Evolutionary conservation across 306 rosid species (phyloP).

Genomic region (Malus fusca): DNA sequence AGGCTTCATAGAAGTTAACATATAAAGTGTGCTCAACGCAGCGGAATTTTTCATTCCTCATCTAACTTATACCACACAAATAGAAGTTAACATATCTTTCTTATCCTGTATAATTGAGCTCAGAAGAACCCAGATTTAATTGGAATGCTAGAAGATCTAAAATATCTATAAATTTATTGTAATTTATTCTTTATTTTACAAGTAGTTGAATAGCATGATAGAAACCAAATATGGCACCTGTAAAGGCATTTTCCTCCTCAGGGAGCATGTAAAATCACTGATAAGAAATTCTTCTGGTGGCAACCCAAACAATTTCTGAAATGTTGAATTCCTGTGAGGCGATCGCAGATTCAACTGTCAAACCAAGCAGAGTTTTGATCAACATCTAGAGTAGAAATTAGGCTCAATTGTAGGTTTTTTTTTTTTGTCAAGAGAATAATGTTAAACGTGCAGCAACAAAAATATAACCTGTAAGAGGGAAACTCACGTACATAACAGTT

Average conservation of each 20-base stretch:
- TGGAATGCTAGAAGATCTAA: neutral
- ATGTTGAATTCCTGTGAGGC: slow-evolving; percentile 77
- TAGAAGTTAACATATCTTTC: neutral
- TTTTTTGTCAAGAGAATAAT: neutral
- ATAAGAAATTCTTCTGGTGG: slow-evolving; percentile 92
- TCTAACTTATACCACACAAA: neutral
- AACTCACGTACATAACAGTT: neutral
- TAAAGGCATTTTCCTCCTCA: slow-evolving; percentile 67
- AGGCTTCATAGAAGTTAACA: neutral
- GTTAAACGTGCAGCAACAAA: neutral
- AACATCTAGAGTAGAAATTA: neutral
- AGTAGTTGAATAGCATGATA: neutral
- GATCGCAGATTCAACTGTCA: slow-evolving; percentile 69
- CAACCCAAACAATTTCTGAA: slow-evolving; percentile 76
- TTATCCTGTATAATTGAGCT: neutral
- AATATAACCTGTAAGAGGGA: neutral
- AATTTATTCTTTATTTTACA: neutral
- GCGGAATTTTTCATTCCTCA: neutral
- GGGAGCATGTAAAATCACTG: slow-evolving; percentile 64
- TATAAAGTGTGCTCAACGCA: neutral
- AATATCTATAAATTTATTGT: neutral
- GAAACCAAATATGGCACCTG: slow-evolving; percentile 45
- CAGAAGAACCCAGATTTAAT: neutral
- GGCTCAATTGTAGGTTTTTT: neutral
- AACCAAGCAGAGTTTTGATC: slow-evolving; percentile 11